Evolutionary conservation across 495 filamentous ascomycete species (phyloP), one percentile per base, ranked within the genome.

Genomic region (Aspergillus homomorphus): DNA sequence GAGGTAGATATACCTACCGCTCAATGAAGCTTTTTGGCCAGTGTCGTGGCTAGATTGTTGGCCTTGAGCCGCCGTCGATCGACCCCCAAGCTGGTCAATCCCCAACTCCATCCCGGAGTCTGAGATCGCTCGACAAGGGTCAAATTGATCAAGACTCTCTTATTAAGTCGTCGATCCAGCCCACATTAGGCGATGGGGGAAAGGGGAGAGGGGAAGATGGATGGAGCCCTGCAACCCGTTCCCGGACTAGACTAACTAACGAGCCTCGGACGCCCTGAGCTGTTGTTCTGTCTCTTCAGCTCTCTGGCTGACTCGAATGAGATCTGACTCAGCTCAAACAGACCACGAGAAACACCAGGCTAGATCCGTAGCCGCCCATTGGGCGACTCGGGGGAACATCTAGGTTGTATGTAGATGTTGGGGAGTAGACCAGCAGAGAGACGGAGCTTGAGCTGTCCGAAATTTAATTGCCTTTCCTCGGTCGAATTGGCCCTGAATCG

Each of bases 161-260:
- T 62, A 57, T 57, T 18, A 60, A 18, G 33, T 15, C 33, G 62
- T 41, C 62, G 62, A 64, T 64, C 62, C 44, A 64, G 54, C 24
- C 62, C 44, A 21, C 45, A 57, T 62, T 52, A 44, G 55, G 56
- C 44, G 48, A 52, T 48, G 48, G 50, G 54, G 33, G 8, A 38
- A 38, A 38, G 12, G n/a, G 33, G 33, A 38, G 33, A 12, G 33
- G 26, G 33, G 33, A 38, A 38, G 5, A n/a, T 38, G 56, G 53
- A 54, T 45, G 46, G 58, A 60, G 51, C 44, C 58, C 56, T 44
- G 53, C 53, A 41, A 51, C 58, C 33, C 53, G 23, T 18, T 22
- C 30, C 57, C 42, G 45, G 4, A 38, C 33, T 38, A 38, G 4
- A 12, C 4, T 5, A 7, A 23, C 49, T 59, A 53, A 49, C 41